Evolutionary conservation across 225 moss, liverwort and hornwort species (phyloP).

Genomic region (Polytrichum commune): DNA sequence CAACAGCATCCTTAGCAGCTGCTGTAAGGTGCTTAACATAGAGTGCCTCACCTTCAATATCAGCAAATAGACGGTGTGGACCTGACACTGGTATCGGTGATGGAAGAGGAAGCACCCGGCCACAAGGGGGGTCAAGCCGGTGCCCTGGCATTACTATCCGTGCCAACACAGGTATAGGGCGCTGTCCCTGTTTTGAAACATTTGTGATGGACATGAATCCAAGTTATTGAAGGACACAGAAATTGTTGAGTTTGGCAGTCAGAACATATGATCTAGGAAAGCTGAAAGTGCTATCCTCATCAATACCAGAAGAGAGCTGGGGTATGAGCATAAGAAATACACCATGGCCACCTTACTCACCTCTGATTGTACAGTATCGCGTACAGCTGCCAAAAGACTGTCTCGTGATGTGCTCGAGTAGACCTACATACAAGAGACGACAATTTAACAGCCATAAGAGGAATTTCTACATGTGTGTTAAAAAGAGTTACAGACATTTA

Average conservation of each 20-base stretch:
- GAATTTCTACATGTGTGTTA: too few relatives aligned
- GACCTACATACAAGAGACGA: conserved; percentile 46
- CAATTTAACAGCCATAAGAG: too few relatives aligned
- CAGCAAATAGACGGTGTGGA: conserved; percentile 85
- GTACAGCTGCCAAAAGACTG: conserved; percentile 78
- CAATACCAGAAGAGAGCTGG: too few relatives aligned
- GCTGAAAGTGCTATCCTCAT: too few relatives aligned
- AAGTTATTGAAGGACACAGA: too few relatives aligned
- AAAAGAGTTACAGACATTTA: too few relatives aligned
- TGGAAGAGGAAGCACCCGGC: conserved; percentile 66
- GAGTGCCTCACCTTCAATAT: conserved; percentile 87
- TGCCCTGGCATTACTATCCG: conserved; percentile 85
- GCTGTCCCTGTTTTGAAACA: conserved; percentile 58
- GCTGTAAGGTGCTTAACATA: conserved; percentile 85
- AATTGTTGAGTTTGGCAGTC: too few relatives aligned
- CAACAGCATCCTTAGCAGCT: conserved; percentile 92
- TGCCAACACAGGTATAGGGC: conserved; percentile 78
- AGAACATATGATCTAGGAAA: too few relatives aligned
- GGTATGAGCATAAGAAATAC: neutral
- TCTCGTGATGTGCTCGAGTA: conserved; percentile 94
- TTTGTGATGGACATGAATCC: too few relatives aligned
- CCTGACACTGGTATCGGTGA: conserved; percentile 51
- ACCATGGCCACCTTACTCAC: conserved; percentile 26
- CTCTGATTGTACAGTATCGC: conserved; percentile 81
- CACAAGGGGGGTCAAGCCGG: conserved; percentile 80